Base-by-base conservation (phyloP, 139 green algal genomes). In the Desmodesmus armatus region DNA sequence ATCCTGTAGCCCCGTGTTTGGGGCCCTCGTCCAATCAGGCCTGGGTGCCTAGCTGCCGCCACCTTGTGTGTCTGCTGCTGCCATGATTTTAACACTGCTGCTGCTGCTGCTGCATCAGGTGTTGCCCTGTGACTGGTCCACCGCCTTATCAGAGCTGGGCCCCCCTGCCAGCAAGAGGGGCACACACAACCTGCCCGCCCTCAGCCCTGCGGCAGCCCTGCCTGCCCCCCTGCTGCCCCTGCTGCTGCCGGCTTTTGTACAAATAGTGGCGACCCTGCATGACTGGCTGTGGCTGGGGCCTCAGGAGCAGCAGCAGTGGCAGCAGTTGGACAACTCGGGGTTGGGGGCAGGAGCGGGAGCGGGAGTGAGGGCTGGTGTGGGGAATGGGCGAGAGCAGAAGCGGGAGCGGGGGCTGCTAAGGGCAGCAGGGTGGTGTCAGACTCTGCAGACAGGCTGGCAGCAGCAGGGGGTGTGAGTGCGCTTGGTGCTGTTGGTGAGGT, bases 81-180 rank as follows among this genome's bases (percentile, higher is more conserved):
- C n/a, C n/a, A n/a, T n/a, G n/a, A n/a, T n/a, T n/a, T n/a, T n/a
- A 35, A 6, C 55, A 23, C 29, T 40, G 79, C 63, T 51, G 63
- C 63, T 29, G 29, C 63, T 33, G 40, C 37, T 11, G 27, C 39
- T 49, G 53, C 72, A 55, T 58, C 19, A 77, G 41, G 72, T 87
- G 9, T 40, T 75, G 23, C 53, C 71, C 7, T 19, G 51, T 9
- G 93, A 96, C 82, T 96, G 92, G 93, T 6, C 23, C 25, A 70
- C 80, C n/a, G 93, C 93, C 6, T 82, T 96, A 55, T 82, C 84
- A 17, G 44, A 69, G 3, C 90, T 88, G 19, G 88, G 93, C 3
- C 78, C 85, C 25, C 93, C 93, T 5, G 93, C 90, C 79, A 90
- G 86, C 49, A 86, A 85, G 3, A 85, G 93, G 23, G 70, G 91